Percentiles rank a stretch among this genome's conserved stretches.
These are phyloP conservation scores for Coriaria nepalensis DNA, from an alignment of 306 rosid species.

Conservation along the genomic window DNA sequence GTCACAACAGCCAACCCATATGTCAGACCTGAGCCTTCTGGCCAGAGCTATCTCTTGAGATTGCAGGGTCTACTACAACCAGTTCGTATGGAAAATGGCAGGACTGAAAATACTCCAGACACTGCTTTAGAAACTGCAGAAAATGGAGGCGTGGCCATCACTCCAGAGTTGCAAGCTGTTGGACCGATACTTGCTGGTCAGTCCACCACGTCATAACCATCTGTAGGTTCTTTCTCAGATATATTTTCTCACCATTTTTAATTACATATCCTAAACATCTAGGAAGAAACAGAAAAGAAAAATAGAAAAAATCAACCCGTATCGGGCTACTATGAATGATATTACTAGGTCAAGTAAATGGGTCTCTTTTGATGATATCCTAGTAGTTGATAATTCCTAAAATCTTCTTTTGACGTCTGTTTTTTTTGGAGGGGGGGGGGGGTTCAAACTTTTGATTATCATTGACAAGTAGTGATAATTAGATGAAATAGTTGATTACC, in stretches of 20 bases:
- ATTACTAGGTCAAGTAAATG: too few relatives aligned
- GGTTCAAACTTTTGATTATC: too few relatives aligned
- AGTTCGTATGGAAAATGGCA: conserved; percentile 45
- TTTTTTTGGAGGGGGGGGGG: too few relatives aligned
- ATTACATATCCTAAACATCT: conserved; percentile 32
- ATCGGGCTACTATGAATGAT: too few relatives aligned
- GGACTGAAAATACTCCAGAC: conserved; percentile 29
- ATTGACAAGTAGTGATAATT: too few relatives aligned
- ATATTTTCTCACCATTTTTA: conserved; percentile 15
- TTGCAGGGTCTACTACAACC: conserved; percentile 73
- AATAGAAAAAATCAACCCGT: conserved; percentile 25
- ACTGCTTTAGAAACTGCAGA: conserved; percentile 40
- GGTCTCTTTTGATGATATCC: too few relatives aligned
- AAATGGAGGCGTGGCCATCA: conserved; percentile 29
- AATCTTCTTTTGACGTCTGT: too few relatives aligned
- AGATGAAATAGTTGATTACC: too few relatives aligned
- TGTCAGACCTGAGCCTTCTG: conserved; percentile 58
- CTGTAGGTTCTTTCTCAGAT: conserved; percentile 21
- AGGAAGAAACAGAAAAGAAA: conserved; percentile 19
- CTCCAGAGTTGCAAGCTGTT: conserved; percentile 18
- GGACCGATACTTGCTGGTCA: conserved; percentile 24
- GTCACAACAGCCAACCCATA: conserved; percentile 66
- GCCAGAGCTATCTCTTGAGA: conserved; percentile 77
- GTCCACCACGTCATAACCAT: conserved; percentile 27
- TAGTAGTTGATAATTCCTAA: too few relatives aligned